A percentile compares a stretch with the other conserved stretches of the same genome.
phyloP scores from a whole-genome alignment of 768 basidiomycete species.

The Auricularia heimuer region DNA sequence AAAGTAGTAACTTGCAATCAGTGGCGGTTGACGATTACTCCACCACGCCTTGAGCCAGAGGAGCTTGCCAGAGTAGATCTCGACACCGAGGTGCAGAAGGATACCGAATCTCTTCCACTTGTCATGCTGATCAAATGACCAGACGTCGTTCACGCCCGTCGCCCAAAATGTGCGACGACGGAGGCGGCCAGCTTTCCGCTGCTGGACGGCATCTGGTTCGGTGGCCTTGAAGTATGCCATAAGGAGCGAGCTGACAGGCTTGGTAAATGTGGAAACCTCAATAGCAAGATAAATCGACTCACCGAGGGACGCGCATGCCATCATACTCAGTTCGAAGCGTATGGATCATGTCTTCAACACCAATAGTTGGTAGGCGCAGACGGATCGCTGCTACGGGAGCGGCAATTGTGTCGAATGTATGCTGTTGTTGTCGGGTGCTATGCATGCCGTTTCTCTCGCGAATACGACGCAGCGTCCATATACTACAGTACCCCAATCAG shows the following conservation, averaged over 20 bases:
- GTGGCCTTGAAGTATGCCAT: not conserved
- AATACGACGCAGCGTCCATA: not conserved
- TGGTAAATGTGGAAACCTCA: not conserved
- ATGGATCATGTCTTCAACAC: not conserved
- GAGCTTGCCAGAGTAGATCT: conserved; percentile 8
- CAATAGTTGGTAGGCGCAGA: not conserved
- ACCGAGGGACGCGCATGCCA: not conserved
- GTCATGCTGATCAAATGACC: conserved; percentile 18
- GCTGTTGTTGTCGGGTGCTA: not conserved
- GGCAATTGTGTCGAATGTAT: not conserved
- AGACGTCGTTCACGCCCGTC: conserved; percentile 14
- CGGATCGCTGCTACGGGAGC: not conserved
- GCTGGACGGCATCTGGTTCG: not conserved
- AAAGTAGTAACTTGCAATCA: conserved; percentile 27
- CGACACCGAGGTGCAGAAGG: conserved; percentile 10
- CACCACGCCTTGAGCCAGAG: conserved; percentile 35
- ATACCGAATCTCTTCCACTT: conserved; percentile 13
- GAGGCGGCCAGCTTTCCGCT: conserved; percentile 38
- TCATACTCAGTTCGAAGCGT: not conserved
- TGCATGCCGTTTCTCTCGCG: not conserved
- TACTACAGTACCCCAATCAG: not conserved
- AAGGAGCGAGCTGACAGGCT: not conserved
- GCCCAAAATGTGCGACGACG: conserved; percentile 13
- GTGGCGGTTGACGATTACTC: conserved; percentile 23
- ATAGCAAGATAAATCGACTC: not conserved